These are phyloP conservation scores for Selenicereus undatus DNA, from an alignment of 148 eudicot genomes.

Conservation along the genomic window DNA sequence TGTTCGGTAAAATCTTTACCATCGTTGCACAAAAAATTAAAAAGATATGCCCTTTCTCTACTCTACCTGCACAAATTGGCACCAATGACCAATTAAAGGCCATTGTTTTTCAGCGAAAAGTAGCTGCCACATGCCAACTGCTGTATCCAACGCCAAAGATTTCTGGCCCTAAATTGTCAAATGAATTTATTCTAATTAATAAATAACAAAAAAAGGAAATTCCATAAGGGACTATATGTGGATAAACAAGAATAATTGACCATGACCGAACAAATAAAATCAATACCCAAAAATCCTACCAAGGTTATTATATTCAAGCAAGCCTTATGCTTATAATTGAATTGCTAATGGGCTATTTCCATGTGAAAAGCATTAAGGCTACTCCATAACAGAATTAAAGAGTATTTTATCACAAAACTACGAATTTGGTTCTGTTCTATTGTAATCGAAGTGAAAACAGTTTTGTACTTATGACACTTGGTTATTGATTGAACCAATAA, in stretches of 20 bases:
- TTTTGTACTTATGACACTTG: too few species aligned
- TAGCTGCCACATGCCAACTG: slow-evolving; percentile 97
- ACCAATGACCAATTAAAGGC: slow-evolving; percentile 97
- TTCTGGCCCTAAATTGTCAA: slow-evolving; percentile 72
- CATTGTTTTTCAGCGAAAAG: slow-evolving; percentile 80
- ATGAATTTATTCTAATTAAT: background rate
- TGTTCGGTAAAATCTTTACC: background rate
- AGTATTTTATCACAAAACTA: too few species aligned
- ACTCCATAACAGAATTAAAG: too few species aligned
- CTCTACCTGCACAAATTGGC: slow-evolving; percentile 87
- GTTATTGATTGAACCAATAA: too few species aligned
- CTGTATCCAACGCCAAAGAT: slow-evolving; percentile 94
- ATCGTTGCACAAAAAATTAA: background rate
- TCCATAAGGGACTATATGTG: background rate
- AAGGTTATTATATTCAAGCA: too few species aligned
- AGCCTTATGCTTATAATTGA: too few species aligned
- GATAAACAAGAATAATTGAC: background rate
- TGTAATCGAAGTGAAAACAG: too few species aligned
- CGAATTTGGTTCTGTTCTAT: too few species aligned
- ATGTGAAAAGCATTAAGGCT: too few species aligned
- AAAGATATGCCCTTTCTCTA: background rate
- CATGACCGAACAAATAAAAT: background rate
- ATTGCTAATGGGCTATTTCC: too few species aligned
- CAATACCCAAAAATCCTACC: background rate
- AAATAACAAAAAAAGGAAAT: background rate